phyloP scores from a whole-genome alignment of 305 asterid genomes.

The Solanum hybrid region DNA sequence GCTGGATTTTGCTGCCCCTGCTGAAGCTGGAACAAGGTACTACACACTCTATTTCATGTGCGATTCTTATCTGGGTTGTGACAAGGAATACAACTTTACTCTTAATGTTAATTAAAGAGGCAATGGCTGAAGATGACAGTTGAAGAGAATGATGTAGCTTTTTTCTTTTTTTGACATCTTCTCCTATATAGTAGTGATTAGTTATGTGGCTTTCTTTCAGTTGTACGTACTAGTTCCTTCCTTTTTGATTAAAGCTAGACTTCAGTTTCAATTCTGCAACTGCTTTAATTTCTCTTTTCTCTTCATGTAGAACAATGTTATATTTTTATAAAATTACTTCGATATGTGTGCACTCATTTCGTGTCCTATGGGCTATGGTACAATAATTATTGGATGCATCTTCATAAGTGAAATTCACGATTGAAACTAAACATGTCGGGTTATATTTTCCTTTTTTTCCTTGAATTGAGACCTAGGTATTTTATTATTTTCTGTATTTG shows the following conservation, averaged over 20 bases:
- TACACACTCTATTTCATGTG: conserved; percentile 84
- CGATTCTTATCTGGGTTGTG: conserved; percentile 83
- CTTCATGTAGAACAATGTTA: neutral
- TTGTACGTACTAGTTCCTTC: neutral
- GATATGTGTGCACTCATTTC: neutral
- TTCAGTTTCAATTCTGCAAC: neutral
- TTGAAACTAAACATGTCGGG: neutral
- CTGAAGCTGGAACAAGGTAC: conserved; percentile 52
- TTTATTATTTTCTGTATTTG: neutral
- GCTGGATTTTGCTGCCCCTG: conserved; percentile 67
- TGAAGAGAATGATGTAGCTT: neutral
- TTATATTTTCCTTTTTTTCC: neutral
- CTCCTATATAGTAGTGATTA: neutral
- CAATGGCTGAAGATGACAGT: conserved; percentile 24
- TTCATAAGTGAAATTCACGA: neutral
- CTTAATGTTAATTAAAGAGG: conserved; percentile 63
- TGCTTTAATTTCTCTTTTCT: neutral
- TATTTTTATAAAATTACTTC: neutral
- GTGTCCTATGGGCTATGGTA: neutral
- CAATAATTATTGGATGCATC: neutral
- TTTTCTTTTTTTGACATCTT: neutral
- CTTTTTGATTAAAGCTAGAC: neutral
- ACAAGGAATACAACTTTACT: conserved; percentile 65
- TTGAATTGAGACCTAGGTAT: neutral
- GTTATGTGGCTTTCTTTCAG: neutral